phyloP scores from a whole-genome alignment of 441 rosid species.

The Croton setiger region DNA sequence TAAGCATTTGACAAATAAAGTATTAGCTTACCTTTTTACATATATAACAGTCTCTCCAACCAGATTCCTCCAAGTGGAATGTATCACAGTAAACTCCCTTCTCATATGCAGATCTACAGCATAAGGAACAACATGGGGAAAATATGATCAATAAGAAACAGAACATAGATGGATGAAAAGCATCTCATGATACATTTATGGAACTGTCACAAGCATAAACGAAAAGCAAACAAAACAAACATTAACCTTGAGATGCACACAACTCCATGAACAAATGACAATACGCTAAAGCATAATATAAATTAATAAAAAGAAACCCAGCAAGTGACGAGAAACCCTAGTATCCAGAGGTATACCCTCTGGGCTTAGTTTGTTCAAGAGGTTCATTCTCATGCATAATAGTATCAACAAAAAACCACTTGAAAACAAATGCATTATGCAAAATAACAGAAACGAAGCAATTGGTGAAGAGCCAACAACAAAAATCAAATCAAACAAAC shows the following conservation, averaged over 20 bases:
- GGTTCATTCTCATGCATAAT: too few relatives aligned
- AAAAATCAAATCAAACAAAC: too few relatives aligned
- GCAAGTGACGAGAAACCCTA: too few relatives aligned
- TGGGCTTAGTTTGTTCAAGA: too few relatives aligned
- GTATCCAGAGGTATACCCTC: too few relatives aligned
- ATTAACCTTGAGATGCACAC: not conserved
- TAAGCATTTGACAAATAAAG: not conserved
- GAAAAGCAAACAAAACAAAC: not conserved
- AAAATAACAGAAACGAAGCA: too few relatives aligned
- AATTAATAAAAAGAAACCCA: conserved; percentile 1
- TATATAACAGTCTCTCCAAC: conserved; percentile 84
- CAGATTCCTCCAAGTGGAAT: conserved; percentile 73
- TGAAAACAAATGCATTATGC: too few relatives aligned
- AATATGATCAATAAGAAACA: not conserved
- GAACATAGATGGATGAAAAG: not conserved
- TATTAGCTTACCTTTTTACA: conserved; percentile 54
- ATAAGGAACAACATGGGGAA: conserved; percentile 1
- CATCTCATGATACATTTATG: not conserved
- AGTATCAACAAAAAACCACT: too few relatives aligned
- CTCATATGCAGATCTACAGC: conserved; percentile 68
- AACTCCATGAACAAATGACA: not conserved
- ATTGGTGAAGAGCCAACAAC: too few relatives aligned
- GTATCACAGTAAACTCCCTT: conserved; percentile 55
- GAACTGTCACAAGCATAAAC: not conserved
- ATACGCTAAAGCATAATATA: conserved; percentile 1